Evolutionary conservation across 768 basidiomycete species (phyloP), one percentile per base, ranked within the genome.

Genomic region (Panellus pusillus): DNA sequence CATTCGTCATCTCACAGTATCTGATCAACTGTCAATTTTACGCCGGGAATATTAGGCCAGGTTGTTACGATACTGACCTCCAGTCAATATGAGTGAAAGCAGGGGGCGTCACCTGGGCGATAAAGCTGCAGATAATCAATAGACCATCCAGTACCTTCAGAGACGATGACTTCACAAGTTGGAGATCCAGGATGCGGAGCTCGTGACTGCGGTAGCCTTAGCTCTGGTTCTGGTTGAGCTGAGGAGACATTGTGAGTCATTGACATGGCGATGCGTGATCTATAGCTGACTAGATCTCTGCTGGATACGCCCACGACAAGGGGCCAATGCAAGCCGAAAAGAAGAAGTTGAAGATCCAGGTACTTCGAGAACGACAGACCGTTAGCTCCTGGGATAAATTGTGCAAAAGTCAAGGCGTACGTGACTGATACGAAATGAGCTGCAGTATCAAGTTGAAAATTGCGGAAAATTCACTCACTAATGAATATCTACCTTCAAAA

Each of bases 281-380:
- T 3, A 11, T 29, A 15, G 4, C 65, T 24, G 29, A 63, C 65
- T 64, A 74, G 15, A 78, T 76, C 55, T 77, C 74, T 4, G 73
- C 74, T 0, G 74, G 75, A 53, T 74, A 74, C 3, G 75, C 76
- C 76, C 76, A 78, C 1, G 72, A 74, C 8, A 76, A 63, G 8
- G 75, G 75, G 1, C 75, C 76, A 31, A 78, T 75, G 46, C 74
- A 75, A 3, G 74, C 68, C 47, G 71, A 73, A 60, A 76, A 77
- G 66, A 76, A 75, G 67, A 77, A 75, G 56, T 76, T 75, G 70
- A 77, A 78, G 35, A 78, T 57, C 74, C 75, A 77, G 14, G 74
- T 78, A 28, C 71, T 74, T 32, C 20, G 27, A 49, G 45, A 24
- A 17, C 5, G 14, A 52, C 17, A 17, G 47, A 24, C 24, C 24